Base-by-base conservation (phyloP, 2,329 filamentous ascomycete genomes). In the Apiospora pterosperma region DNA sequence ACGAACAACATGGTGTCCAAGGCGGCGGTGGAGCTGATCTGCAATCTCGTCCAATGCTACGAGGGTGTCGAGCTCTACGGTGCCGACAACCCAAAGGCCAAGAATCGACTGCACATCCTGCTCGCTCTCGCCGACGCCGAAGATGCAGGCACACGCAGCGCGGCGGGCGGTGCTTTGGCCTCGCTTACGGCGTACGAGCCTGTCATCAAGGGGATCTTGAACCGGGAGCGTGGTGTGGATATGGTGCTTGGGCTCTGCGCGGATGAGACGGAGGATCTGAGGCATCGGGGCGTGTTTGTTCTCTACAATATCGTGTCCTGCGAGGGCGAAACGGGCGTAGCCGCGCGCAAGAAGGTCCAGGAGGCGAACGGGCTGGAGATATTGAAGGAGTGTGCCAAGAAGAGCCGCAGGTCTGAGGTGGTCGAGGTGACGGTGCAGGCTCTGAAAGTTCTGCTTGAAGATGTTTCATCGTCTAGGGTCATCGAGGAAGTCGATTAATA, bases 61-160 rank as follows among this genome's bases (percentile, higher is more conserved):
- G 84, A 88, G 39, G 90, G 90, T 21, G 83, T 92, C 3, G 82
- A 85, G 1, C 83, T 91, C 34, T 95, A 92, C 70, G 90, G 88
- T 0, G 90, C 91, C 64, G 85, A 83, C 12, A 87, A 84, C 4
- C 83, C 85, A 31, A 85, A 90, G 66, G 91, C 93, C 0, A 86
- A 85, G 31, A 89, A 92, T 63, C 85, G 95, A 0, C 78, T 98
- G 48, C 91, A 96, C 73, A 88, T 98, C 42, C 81, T 99, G 0
- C 85, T 97, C 14, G 96, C 95, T 0, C 86, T 99, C 39, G 90
- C 93, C 0, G 94, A 98, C 73, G 89, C 92, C 1, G 91, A 97
- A 61, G 93, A 98, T 69, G 77, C 86, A 7, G 88, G 87, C 0
- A 97, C 93, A 0, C 83, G 95, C 36, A 88, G 89, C 59, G 96